Percentiles rank a stretch among this genome's conserved stretches.
phyloP scores from a whole-genome alignment of 257 asterid genomes.

The Forsythia suspensa region DNA sequence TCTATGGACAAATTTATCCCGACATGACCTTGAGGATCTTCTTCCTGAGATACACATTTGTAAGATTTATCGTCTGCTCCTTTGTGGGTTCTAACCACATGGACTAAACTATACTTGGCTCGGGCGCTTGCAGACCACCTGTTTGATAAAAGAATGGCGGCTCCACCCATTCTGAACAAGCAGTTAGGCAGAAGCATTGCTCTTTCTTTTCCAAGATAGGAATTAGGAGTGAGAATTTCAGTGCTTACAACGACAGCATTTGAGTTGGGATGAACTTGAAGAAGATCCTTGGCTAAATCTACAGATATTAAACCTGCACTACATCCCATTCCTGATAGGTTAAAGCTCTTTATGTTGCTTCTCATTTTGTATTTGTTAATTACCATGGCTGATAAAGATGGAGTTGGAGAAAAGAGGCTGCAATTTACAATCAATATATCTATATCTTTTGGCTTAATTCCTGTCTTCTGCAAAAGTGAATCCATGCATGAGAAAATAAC shows the following conservation, averaged over 20 bases:
- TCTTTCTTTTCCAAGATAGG: conserved; percentile 32
- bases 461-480: conserved; percentile 42
- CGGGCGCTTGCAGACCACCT: not conserved
- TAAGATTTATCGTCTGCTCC: conserved; percentile 56
- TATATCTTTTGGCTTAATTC: conserved; percentile 38
- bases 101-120: conserved; percentile 51
- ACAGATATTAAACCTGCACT: conserved; percentile 21
- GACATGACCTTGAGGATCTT: conserved; percentile 48
- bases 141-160: conserved; percentile 32
- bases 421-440: conserved; percentile 55
- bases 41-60: conserved; percentile 54
- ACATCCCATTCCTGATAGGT: conserved; percentile 67
- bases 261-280: conserved; percentile 7
- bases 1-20: conserved; percentile 57
- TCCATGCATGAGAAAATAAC: conserved; percentile 58
- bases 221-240: conserved; percentile 29
- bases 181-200: conserved; percentile 36
- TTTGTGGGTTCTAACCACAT: conserved; percentile 54
- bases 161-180: conserved; percentile 37
- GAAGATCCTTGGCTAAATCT: conserved; percentile 18
- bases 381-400: conserved; percentile 64
- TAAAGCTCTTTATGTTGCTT: conserved; percentile 55
- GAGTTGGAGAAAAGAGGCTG: conserved; percentile 59
- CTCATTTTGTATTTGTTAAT: conserved; percentile 59
- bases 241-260: conserved; percentile 23